Evolutionary conservation across 768 basidiomycete species (phyloP).

Genomic region (Leccinum uliginosum): DNA sequence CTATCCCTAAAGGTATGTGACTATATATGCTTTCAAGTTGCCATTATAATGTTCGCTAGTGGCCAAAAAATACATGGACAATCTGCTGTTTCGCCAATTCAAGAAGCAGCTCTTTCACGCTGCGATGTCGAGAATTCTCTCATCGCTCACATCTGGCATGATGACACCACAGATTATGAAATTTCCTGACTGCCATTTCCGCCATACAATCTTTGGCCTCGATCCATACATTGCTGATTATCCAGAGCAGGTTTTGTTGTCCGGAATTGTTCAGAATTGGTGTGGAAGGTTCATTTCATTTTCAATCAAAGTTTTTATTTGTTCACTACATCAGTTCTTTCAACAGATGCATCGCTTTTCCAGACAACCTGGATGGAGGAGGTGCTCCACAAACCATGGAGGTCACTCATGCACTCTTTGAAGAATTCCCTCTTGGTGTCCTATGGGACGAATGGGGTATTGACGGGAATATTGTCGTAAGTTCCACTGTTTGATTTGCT

Average conservation of each 20-base stretch:
- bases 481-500: background rate
- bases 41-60: background rate
- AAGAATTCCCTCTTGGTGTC: background rate
- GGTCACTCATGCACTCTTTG: background rate
- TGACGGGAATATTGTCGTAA: background rate
- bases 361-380: background rate
- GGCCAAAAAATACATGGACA: background rate
- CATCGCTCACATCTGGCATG: background rate
- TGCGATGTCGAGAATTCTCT: background rate
- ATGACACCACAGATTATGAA: background rate
- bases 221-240: background rate
- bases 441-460: background rate
- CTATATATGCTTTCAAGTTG: background rate
- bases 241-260: background rate
- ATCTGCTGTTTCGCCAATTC: background rate
- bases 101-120: background rate
- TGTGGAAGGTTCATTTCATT: background rate
- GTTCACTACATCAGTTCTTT: background rate
- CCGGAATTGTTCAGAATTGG: background rate
- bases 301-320: background rate
- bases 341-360: background rate
- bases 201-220: background rate
- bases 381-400: background rate
- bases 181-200: background rate
- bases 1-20: slow-evolving; percentile 24